Percentiles rank a stretch among this genome's conserved stretches.
Conservation (phyloP, 495 filamentous ascomycete species). For the Sporormia fimetaria region DNA sequence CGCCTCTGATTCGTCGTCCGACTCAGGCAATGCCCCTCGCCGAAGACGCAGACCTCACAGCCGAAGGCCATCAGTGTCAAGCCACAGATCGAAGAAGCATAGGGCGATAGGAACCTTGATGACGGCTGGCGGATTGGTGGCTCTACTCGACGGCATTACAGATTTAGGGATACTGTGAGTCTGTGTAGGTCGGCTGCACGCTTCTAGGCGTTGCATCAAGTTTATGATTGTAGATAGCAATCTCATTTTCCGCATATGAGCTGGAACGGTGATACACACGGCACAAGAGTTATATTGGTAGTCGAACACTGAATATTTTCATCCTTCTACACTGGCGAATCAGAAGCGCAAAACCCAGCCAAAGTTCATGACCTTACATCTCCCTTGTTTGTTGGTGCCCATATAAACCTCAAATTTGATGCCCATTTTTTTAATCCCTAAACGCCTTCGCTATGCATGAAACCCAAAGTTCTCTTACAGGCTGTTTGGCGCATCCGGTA, state of each 20-base stretch:
- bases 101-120: constrained; percentile 13
- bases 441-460: constrained; percentile 21
- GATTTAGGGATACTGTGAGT: not conserved
- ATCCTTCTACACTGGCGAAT: no score
- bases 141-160: constrained; percentile 21
- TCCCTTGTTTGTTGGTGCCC: no score
- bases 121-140: constrained; percentile 18
- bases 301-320: no score
- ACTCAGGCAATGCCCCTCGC: no score
- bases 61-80: not conserved
- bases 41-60: not conserved
- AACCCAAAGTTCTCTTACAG: constrained; percentile 27
- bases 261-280: no score
- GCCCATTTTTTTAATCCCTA: constrained; percentile 1
- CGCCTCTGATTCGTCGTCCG: no score
- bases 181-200: not conserved
- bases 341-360: no score
- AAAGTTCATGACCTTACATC: no score
- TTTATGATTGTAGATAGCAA: no score
- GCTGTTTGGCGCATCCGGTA: constrained; percentile 66
- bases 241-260: no score
- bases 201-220: not conserved
- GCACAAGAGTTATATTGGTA: no score
- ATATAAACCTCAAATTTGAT: not conserved
- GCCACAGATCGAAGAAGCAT: constrained; percentile 5